phyloP scores from a whole-genome alignment of 352 stramenopile genomes.

The Pythium folliculosum region DNA sequence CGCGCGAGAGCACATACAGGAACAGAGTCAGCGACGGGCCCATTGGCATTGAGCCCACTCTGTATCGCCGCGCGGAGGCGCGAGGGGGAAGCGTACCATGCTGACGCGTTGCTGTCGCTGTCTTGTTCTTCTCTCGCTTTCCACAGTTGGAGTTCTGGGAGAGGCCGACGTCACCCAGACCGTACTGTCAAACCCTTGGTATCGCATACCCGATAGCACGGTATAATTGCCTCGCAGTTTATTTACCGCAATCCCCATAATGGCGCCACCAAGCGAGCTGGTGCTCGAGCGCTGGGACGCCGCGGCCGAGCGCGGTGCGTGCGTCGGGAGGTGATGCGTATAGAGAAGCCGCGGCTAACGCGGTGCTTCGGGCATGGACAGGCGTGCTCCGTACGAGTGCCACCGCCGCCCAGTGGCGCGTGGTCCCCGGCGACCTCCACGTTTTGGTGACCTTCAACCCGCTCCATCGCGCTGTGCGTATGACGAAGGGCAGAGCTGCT shows the following conservation, averaged over 20 bases:
- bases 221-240: neutral
- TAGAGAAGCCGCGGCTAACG: neutral
- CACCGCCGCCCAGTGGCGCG: slow-evolving; percentile 7
- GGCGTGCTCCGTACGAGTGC: slow-evolving; percentile 22
- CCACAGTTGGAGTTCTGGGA: slow-evolving; percentile 13
- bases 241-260: neutral
- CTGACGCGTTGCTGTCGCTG: slow-evolving; percentile 4
- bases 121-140: slow-evolving; percentile 23
- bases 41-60: slow-evolving; percentile 1
- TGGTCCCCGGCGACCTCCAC: slow-evolving; percentile 10
- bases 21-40: neutral
- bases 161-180: slow-evolving; percentile 2
- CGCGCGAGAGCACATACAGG: neutral
- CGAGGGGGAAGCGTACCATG: slow-evolving; percentile 18
- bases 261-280: neutral
- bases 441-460: slow-evolving; percentile 27
- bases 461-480: slow-evolving; percentile 20
- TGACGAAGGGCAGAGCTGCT: neutral
- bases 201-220: slow-evolving; percentile 13
- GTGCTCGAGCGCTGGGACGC: slow-evolving; percentile 20
- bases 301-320: slow-evolving; percentile 13
- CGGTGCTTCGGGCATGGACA: neutral
- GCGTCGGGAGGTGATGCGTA: neutral
- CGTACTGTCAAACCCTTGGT: slow-evolving; percentile 15
- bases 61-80: neutral